Evolutionary conservation across 2,329 filamentous ascomycete genomes (phyloP).

Genomic region (Penicillium hesseltinei): DNA sequence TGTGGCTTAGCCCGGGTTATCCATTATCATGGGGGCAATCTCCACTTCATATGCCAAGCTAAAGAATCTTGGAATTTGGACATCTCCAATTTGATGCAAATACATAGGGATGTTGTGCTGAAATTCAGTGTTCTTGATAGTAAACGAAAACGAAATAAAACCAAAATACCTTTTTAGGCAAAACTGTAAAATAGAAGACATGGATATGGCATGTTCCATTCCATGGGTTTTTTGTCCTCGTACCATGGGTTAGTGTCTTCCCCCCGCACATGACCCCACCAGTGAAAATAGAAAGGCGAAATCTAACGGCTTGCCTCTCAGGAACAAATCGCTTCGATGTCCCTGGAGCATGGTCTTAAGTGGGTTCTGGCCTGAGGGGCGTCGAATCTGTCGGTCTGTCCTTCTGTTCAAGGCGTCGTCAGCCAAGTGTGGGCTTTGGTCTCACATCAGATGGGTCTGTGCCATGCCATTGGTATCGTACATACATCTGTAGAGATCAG

Average conservation of each 20-base stretch:
- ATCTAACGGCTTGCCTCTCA: neutral
- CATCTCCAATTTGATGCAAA: neutral
- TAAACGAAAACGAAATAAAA: neutral
- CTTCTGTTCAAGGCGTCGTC: constrained; percentile 11
- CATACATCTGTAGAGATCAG: neutral
- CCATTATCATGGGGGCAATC: neutral
- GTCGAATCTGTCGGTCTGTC: neutral
- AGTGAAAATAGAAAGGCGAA: neutral
- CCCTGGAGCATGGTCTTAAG: neutral
- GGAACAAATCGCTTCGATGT: neutral
- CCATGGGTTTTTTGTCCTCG: neutral
- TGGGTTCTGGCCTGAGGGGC: neutral
- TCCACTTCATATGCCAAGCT: neutral
- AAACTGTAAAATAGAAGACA: neutral
- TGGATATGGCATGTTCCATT: neutral
- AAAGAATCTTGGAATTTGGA: neutral
- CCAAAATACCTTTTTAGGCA: neutral
- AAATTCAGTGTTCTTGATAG: neutral
- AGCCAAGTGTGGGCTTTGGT: constrained; percentile 14
- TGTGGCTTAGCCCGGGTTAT: neutral
- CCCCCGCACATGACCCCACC: neutral
- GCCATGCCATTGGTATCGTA: neutral
- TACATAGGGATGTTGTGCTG: neutral
- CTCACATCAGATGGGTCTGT: constrained; percentile 12
- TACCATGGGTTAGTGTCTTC: neutral